A percentile compares a stretch with the other conserved stretches of the same genome.
phyloP scores from a whole-genome alignment of 73 alveolate genomes.

The Effrenium voratum region DNA sequence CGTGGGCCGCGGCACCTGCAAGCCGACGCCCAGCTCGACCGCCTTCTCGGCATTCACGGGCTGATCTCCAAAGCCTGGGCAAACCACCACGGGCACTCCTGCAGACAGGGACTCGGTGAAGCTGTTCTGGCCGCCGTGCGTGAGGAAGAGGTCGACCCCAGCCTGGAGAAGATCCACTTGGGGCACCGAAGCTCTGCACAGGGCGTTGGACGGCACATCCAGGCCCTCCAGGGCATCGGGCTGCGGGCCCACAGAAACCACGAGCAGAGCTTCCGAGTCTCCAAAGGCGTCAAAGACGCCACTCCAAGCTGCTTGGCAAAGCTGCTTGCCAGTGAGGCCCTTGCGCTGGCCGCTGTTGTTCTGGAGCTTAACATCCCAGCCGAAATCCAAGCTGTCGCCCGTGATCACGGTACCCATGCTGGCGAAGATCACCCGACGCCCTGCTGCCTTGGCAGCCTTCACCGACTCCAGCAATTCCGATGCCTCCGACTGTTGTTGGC shows the following conservation, averaged over 20 bases:
- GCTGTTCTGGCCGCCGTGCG: constrained; percentile 5
- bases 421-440: not conserved
- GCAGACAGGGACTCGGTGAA: not conserved
- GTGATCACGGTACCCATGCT: constrained; percentile 28
- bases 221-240: not conserved
- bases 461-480: not conserved
- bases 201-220: not conserved
- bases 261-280: not conserved
- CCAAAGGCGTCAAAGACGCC: not conserved
- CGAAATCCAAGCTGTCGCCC: not conserved
- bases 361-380: not conserved
- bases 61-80: not conserved
- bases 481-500: not conserved
- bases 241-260: constrained; percentile 2
- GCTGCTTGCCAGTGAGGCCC: constrained; percentile 12
- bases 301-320: constrained; percentile 16
- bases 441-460: not conserved
- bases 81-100: not conserved
- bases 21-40: constrained; percentile 16
- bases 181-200: not conserved
- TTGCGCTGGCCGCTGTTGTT: not conserved
- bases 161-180: not conserved
- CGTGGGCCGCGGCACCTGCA: constrained; percentile 10
- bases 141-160: not conserved
- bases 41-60: constrained; percentile 9